A percentile compares a stretch with the other conserved stretches of the same genome.
These are phyloP conservation scores for Russula sp. DNA, from an alignment of 768 basidiomycete species.

Conservation along the genomic window DNA sequence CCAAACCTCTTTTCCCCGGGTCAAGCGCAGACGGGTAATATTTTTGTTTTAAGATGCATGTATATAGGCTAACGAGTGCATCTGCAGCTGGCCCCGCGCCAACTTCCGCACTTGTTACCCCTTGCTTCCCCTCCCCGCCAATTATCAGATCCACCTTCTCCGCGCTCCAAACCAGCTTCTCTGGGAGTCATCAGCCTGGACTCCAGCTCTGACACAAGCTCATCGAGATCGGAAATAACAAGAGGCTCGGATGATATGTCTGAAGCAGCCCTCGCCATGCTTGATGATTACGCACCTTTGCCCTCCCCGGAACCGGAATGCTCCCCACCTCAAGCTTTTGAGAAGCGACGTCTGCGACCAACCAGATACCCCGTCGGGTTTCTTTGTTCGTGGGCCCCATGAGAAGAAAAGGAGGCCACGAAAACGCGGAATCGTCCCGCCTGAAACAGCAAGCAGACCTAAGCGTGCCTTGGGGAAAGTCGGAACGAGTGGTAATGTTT, in stretches of 20 bases:
- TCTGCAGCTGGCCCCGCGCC: neutral
- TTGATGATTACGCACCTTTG: neutral
- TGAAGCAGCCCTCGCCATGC: neutral
- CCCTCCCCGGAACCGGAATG: neutral
- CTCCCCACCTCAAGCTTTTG: neutral
- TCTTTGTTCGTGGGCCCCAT: neutral
- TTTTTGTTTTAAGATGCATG: neutral
- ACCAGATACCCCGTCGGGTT: slow-evolving; percentile 6
- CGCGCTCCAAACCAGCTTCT: neutral
- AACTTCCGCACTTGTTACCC: slow-evolving; percentile 9
- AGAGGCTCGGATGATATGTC: neutral
- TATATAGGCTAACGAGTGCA: neutral
- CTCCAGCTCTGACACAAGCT: neutral
- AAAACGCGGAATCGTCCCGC: neutral
- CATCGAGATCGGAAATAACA: neutral
- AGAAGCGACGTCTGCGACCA: slow-evolving; percentile 1
- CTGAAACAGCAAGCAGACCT: neutral
- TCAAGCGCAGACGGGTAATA: slow-evolving; percentile 12
- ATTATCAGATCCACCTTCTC: neutral
- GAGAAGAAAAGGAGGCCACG: neutral
- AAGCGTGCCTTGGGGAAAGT: neutral
- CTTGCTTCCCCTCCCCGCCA: neutral
- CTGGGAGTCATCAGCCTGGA: neutral
- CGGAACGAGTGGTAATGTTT: neutral
- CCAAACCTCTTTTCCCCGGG: neutral